Percentiles rank a stretch among this genome's conserved stretches.
phyloP scores from a whole-genome alignment of 805 yeast genomes.

The Kazachstania psychrophila region DNA sequence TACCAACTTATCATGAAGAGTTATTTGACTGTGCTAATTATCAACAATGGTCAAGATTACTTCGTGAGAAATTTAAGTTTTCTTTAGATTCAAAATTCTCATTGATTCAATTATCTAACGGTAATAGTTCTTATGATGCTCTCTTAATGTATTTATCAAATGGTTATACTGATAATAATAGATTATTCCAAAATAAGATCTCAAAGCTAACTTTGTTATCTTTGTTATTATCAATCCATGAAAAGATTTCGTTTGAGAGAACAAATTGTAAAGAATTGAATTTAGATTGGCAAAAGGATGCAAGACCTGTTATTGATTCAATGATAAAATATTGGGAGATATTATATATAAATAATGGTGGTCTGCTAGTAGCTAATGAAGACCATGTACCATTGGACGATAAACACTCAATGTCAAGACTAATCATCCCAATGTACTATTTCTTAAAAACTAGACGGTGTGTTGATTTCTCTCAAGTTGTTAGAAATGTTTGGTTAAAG shows the following conservation, averaged over 20 bases:
- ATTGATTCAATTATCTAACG: constrained; percentile 49
- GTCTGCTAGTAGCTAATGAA: constrained; percentile 46
- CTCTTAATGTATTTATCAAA: constrained; percentile 40
- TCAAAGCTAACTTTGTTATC: constrained; percentile 40
- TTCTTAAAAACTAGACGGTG: constrained; percentile 62
- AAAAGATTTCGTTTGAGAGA: constrained; percentile 48
- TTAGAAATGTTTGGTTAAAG: constrained; percentile 51
- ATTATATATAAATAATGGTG: constrained; percentile 52
- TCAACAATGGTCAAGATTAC: constrained; percentile 41
- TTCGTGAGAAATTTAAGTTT: constrained; percentile 31
- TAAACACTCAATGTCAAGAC: constrained; percentile 47
- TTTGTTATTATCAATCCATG: constrained; percentile 57
- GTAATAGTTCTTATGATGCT: constrained; percentile 37
- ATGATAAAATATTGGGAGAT: constrained; percentile 62
- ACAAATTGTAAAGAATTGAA: constrained; percentile 11
- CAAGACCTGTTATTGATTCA: constrained; percentile 48
- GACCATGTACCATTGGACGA: constrained; percentile 33
- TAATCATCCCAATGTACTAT: constrained; percentile 56
- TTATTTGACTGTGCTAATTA: constrained; percentile 49
- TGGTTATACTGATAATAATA: constrained; percentile 21
- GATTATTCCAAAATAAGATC: constrained; percentile 15
- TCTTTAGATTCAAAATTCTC: constrained; percentile 44
- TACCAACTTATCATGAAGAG: constrained; percentile 49
- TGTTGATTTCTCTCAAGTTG: constrained; percentile 50
- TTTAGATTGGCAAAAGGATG: constrained; percentile 56